A percentile compares a stretch with the other conserved stretches of the same genome.
phyloP scores from a whole-genome alignment of 352 stramenopile genomes.

The Phytophthora sp. region DNA sequence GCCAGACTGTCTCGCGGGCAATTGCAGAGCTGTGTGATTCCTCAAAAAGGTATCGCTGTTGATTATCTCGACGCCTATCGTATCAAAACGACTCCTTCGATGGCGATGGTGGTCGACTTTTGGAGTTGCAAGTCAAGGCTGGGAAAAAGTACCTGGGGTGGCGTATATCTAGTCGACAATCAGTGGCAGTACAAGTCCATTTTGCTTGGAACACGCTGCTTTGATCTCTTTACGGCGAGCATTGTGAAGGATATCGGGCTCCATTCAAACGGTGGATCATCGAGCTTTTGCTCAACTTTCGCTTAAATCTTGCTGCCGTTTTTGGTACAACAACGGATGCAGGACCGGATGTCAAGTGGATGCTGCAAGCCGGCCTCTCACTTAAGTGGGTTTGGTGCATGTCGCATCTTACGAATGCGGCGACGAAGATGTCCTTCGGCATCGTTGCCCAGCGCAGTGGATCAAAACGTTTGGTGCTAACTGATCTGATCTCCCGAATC shows the following conservation, averaged over 20 bases:
- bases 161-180: background rate
- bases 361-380: background rate
- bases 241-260: background rate
- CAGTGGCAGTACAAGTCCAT: slow-evolving; percentile 4
- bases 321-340: background rate
- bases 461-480: background rate
- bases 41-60: background rate
- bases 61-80: background rate
- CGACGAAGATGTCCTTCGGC: slow-evolving; percentile 10
- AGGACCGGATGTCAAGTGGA: slow-evolving; percentile 7
- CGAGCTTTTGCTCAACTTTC: background rate
- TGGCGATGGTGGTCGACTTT: background rate
- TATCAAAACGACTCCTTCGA: background rate
- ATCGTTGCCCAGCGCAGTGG: background rate
- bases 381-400: slow-evolving; percentile 10
- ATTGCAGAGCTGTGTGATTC: background rate
- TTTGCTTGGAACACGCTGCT: background rate
- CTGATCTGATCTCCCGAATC: background rate
- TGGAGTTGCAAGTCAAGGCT: background rate
- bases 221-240: background rate
- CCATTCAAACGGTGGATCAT: slow-evolving; percentile 4
- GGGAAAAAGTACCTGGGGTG: background rate
- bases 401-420: slow-evolving; percentile 9
- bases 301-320: background rate
- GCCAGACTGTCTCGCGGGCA: background rate